These are phyloP conservation scores for Clonostachys solani DNA, from an alignment of 2,329 filamentous ascomycete genomes.

Conservation along the genomic window DNA sequence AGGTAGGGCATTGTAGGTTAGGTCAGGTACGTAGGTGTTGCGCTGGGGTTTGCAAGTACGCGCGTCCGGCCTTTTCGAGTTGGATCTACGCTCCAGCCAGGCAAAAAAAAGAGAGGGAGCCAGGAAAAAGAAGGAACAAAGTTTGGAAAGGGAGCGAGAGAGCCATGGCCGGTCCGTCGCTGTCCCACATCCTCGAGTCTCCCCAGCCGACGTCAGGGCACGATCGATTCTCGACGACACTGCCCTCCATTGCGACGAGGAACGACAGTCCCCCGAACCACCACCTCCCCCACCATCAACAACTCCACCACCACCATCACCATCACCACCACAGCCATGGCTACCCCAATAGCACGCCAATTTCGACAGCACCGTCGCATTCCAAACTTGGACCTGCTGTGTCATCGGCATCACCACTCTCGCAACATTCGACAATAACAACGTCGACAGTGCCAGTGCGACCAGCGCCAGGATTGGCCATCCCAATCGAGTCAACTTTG, in stretches of 20 bases:
- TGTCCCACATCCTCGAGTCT: constrained; percentile 24
- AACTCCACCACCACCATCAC: background rate
- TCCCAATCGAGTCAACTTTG: background rate
- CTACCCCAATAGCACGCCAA: too few species aligned
- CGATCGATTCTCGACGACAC: background rate
- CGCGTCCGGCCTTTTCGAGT: background rate
- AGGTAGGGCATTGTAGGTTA: too few species aligned
- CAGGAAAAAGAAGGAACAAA: background rate
- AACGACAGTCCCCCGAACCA: background rate
- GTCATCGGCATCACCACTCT: too few species aligned
- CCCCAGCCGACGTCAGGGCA: constrained; percentile 11
- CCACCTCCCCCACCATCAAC: background rate
- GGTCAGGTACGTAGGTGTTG: too few species aligned
- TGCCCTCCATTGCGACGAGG: background rate
- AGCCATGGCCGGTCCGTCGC: constrained; percentile 21
- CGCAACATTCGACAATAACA: background rate
- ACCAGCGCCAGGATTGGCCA: background rate
- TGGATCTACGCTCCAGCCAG: background rate
- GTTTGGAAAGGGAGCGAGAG: background rate
- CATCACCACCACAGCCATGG: background rate
- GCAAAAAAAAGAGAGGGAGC: background rate
- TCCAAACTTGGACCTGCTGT: too few species aligned
- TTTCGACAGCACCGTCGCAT: too few species aligned
- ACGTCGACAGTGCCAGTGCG: background rate
- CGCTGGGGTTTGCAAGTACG: too few species aligned